These are phyloP conservation scores for Fusarium sp. DNA, from an alignment of 2,329 filamentous ascomycete species.

Conservation along the genomic window DNA sequence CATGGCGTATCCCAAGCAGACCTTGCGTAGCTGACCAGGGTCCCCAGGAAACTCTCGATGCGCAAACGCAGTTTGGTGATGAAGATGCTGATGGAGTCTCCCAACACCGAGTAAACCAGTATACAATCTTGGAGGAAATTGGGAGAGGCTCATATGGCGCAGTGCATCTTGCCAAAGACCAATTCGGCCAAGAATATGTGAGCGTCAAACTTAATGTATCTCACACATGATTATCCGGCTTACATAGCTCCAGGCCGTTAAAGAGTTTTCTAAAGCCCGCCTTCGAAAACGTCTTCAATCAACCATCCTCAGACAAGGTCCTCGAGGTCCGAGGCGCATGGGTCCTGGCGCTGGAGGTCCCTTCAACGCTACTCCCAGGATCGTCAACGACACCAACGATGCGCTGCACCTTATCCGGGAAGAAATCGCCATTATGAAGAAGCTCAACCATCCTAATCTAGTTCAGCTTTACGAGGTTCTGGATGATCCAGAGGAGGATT, in stretches of 20 bases:
- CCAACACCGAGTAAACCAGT: constrained; percentile 93
- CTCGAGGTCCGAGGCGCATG: constrained; percentile 51
- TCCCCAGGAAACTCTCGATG: constrained; percentile 87
- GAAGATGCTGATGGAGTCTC: constrained; percentile 84
- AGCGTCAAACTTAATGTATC: constrained; percentile 51
- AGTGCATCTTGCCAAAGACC: constrained; percentile 90
- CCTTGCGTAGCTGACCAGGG: constrained; percentile 21
- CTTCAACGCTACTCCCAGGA: constrained; percentile 47
- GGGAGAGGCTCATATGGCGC: constrained; percentile 96
- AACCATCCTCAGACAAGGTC: constrained; percentile 75
- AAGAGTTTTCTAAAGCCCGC: constrained; percentile 95
- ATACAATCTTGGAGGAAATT: constrained; percentile 93
- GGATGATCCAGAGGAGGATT: constrained; percentile 95
- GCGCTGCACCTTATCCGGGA: constrained; percentile 90
- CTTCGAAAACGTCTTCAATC: constrained; percentile 92
- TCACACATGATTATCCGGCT: constrained; percentile 23
- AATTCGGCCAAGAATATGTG: constrained; percentile 94
- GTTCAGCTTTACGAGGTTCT: constrained; percentile 93
- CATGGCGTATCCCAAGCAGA: not conserved
- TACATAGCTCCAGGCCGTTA: constrained; percentile 76
- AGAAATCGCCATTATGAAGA: constrained; percentile 99
- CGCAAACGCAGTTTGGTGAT: constrained; percentile 85
- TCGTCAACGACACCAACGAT: constrained; percentile 71
- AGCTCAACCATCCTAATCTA: constrained; percentile 93
- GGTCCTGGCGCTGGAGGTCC: constrained; percentile 44